Percentiles rank a stretch among this genome's conserved stretches.
These are phyloP conservation scores for Coniella vitis DNA, from an alignment of 2,329 filamentous ascomycete species.

Conservation along the genomic window DNA sequence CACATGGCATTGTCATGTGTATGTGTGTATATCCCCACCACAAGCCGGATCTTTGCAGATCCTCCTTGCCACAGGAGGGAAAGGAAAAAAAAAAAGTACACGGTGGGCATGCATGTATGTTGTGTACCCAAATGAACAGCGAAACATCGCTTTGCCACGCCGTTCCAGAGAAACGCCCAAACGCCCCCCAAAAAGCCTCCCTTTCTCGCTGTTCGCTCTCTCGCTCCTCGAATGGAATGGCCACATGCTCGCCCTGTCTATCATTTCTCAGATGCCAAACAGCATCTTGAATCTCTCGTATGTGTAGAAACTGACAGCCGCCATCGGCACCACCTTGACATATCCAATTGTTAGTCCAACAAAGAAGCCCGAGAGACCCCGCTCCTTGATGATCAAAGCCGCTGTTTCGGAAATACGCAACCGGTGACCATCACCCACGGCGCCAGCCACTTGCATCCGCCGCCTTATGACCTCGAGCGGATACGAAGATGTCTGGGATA, in stretches of 20 bases:
- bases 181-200: too few relatives aligned
- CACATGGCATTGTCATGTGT: not conserved
- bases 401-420: conserved; percentile 75
- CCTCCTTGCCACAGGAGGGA: not conserved
- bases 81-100: too few relatives aligned
- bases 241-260: conserved; percentile 8
- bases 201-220: not conserved
- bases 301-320: conserved; percentile 61
- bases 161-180: not conserved
- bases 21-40: not conserved
- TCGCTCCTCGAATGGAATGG: too few relatives aligned
- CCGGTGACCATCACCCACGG: conserved; percentile 81
- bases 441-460: conserved; percentile 93
- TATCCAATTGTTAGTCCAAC: conserved; percentile 93
- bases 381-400: conserved; percentile 65
- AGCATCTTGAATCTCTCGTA: conserved; percentile 58
- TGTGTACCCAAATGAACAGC: not conserved
- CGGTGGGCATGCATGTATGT: not conserved
- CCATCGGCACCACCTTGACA: conserved; percentile 88
- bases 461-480: conserved; percentile 87
- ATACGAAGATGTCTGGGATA: conserved; percentile 89
- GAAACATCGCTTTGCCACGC: conserved; percentile 11
- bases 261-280: conserved; percentile 52
- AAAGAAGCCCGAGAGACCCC: conserved; percentile 77
- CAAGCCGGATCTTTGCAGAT: not conserved